Evolutionary conservation across 1,284 basidiomycete genomes (phyloP).

Genomic region (Leucoagaricus sp.): DNA sequence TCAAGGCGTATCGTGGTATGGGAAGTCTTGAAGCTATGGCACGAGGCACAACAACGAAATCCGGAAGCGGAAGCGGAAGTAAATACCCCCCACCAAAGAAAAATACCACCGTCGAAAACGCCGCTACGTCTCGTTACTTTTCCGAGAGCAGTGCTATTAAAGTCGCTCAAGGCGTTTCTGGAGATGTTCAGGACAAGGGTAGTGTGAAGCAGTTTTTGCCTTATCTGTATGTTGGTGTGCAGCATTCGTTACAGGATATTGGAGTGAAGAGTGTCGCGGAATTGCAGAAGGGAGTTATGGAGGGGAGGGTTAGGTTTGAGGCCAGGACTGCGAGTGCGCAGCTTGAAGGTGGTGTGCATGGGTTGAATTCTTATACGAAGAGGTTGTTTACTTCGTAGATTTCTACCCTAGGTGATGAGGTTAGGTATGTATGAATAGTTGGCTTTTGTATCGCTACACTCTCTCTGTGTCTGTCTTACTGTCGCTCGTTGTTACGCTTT

Average conservation of each 20-base stretch:
- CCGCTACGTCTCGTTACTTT: constrained; percentile 96
- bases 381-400: constrained; percentile 10
- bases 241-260: constrained; percentile 96
- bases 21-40: constrained; percentile 97
- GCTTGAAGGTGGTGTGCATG: constrained; percentile 95
- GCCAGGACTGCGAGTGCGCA: constrained; percentile 94
- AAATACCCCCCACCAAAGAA: constrained; percentile 52
- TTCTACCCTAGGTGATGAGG: not conserved
- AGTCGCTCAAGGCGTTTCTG: constrained; percentile 96
- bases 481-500: no score
- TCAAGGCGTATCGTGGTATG: constrained; percentile 99
- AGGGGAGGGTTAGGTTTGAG: constrained; percentile 86
- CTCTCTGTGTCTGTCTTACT: no score
- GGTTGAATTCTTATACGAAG: constrained; percentile 71
- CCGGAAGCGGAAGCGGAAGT: constrained; percentile 23
- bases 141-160: constrained; percentile 94
- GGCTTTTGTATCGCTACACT: constrained; percentile 1
- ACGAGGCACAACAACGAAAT: constrained; percentile 60
- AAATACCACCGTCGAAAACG: constrained; percentile 77
- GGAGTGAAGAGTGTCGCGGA: constrained; percentile 73
- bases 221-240: constrained; percentile 90
- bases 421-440: constrained; percentile 1
- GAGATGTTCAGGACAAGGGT: constrained; percentile 98
- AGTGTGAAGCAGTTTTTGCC: constrained; percentile 90
- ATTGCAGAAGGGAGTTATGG: constrained; percentile 61